Base-by-base conservation (phyloP, 1,139 yeast species). In the Saccharomyces hybrid region DNA sequence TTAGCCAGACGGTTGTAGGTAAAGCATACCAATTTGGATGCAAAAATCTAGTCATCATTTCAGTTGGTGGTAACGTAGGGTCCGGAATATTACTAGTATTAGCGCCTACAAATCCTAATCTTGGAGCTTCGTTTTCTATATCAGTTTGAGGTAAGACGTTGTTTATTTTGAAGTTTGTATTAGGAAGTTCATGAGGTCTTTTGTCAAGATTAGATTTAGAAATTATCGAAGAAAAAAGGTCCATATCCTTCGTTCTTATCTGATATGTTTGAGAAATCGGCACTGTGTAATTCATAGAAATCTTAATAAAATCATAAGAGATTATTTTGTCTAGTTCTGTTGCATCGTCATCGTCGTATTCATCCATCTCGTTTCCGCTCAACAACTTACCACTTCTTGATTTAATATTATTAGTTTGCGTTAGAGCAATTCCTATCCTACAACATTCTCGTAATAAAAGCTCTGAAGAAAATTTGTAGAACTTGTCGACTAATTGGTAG, bases 21-120 rank as follows among this genome's bases (percentile, higher is more conserved):
- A 91, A 74, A 7, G 89, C 83, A 61, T 85, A 85, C 88, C 95
- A 87, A 57, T 86, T 87, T 13, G 97, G 96, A 68, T 90, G 96
- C 62, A 85, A 77, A 65, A 88, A 87, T 55, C 80, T 82, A 51
- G 80, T 78, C 70, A 89, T 74, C 55, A 89, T 79, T 59, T 85
- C 88, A 1, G 88, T 79, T 1, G 88, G 84, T 5, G 82, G 79
- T 29, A 77, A 68, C 1, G 84, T 79, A 3, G 91, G 88, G 56
- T 82, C 79, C 7, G 88, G 86, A 23, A 84, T 77, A 53, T 79
- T 66, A 50, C 69, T 67, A 1, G 67, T 67, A 47, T 67, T 67
- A 1, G 70, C 71, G 3, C 71, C 68, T 5, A 75, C 66, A 44
- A 73, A 67, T 2, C 72, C 72, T 46, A 68, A 55, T 48, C 61